Evolutionary conservation across 2,329 filamentous ascomycete genomes (phyloP), one percentile per base, ranked within the genome.

Genomic region (Hymenoscyphus repandus): DNA sequence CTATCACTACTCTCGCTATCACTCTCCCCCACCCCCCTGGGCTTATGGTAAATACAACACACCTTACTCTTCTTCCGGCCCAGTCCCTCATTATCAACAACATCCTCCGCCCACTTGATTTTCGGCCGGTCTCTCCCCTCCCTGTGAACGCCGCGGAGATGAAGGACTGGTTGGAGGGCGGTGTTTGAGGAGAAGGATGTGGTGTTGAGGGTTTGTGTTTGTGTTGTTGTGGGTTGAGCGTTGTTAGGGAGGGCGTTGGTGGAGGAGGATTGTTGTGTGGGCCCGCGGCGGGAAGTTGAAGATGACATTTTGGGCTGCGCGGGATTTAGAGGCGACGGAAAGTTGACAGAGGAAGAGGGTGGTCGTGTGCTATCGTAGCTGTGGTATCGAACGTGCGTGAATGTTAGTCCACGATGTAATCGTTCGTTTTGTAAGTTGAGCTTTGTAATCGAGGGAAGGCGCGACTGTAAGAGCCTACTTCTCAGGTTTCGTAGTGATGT

Each of bases 1-100:
- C 68, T 62, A 41, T 76, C 74, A n/a, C 77, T 79, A 53, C 83
- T 40, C n/a, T 40, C 80, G 1, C 76, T 79, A 39, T 70, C 80
- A 2, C 79, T 82, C 53, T 85, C 82, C 58, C 83, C 81, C 58
- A 90, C 83, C 10, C 77, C 80, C 59, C 86, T 87, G 6, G 90
- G 85, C 54, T 87, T 87, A 72, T 96, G 92, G 72, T 96, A 99
- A 69, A 99, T 99, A 69, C 93, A 99, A 78, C 93, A 99, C n/a
- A 97, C 93, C 81, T 99, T 99, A 15, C 89, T 95, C 58, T 83
- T 92, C 73, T 97, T 99, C 70, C 88, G 88, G 6, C 90, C 90
- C 68, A 97, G 78, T 3, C 90, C 90, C 70, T 99, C 93, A 65
- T 99, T 99, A 70, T 99, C 91, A 2, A 99, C 77, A 6, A 96